Evolutionary conservation across 2,329 filamentous ascomycete genomes (phyloP), one percentile per base, ranked within the genome.

Genomic region (Penicillium aurantiogriseum): DNA sequence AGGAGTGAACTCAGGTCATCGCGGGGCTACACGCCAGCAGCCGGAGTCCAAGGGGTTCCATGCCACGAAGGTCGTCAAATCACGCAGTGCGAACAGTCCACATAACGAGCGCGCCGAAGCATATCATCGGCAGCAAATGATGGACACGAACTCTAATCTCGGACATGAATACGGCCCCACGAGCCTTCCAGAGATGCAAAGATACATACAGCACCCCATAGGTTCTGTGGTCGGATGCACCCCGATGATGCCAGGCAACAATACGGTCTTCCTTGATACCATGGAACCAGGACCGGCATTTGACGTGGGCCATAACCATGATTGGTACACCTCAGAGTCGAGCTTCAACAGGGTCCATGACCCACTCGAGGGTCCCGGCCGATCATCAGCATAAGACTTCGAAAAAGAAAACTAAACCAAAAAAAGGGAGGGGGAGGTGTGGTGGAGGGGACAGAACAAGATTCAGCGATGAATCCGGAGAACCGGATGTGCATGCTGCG

Each of bases 11-110:
- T 69, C 72, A 38, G 73, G 78, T n/a, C 63, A 69, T 21, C 71
- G 75, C 31, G 72, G 71, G 19, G 69, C 74, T 55, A 70, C 75
- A 58, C 73, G 75, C 56, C 76, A 76, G 60, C 68, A 70, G 50
- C 76, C 76, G 33, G 77, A 75, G 54, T 72, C 74, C 10, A 77
- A 72, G 61, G 76, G 75, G 15, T 75, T 76, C 8, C 76, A 71
- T 58, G 72, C 74, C 39, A 69, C 72, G 17, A 76, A 74, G 60
- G 65, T 70, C 21, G 68, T 73, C 23, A 73, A 66, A 56, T 63
- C 65, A 56, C 68, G 71, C 52, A 66, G 66, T n/a, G 63, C 45
- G 23, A 35, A 68, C 17, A 64, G 51, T 25, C 23, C 49, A 46
- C 62, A 67, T 51, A 60, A 73, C 65, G 65, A 69, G 27, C 61